Base-by-base conservation (phyloP, 2,329 filamentous ascomycete genomes). In the Alternaria infectoria region DNA sequence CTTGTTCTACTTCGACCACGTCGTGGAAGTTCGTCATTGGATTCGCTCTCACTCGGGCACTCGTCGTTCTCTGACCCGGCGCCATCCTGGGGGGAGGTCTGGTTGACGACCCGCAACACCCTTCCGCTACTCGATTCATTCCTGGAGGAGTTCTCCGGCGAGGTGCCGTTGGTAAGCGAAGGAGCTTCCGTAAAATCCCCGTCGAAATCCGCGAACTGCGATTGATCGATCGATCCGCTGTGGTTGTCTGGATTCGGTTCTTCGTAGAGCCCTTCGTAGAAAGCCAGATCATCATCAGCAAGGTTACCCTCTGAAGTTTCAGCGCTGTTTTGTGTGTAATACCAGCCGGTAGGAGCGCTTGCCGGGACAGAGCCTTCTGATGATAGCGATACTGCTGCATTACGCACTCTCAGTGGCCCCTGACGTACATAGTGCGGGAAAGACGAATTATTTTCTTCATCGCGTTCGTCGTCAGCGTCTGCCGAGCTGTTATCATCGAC, bases 151-250 rank as follows among this genome's bases (percentile, higher is more conserved):
- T 40, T 40, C 36, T 17, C 36, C 8, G 9, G 36, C 0, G 36
- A 40, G 8, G 36, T 40, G 5, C 4, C 28, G 28, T 15, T 36
- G 5, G 12, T 51, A 12, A 51, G 19, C 19, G 30, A 40, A n/a
- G 49, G 13, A 10, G 4, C n/a, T 9, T 0, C 13, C 3, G 28
- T 23, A 13, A 52, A 28, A 8, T 25, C 19, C 8, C 30, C 32
- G 11, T 50, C 32, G 15, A 63, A 63, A 4, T 59, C 57, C 1
- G 50, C 56, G 15, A 63, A 63, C 1, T 60, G 56, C 3, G 56
- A 56, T 44, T 63, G 61, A 15, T 62, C 50, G 21, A 59, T 50
- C 17, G 44, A 15, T 13, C 9, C 5, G 15, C 19, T 19, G 13
- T 49, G 19, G 26, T 10, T 28, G 10, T 23, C 44, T 25, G 19